Evolutionary conservation across 2,329 filamentous ascomycete species (phyloP), one percentile per base, ranked within the genome.

Genomic region (Fusarium chuoi): DNA sequence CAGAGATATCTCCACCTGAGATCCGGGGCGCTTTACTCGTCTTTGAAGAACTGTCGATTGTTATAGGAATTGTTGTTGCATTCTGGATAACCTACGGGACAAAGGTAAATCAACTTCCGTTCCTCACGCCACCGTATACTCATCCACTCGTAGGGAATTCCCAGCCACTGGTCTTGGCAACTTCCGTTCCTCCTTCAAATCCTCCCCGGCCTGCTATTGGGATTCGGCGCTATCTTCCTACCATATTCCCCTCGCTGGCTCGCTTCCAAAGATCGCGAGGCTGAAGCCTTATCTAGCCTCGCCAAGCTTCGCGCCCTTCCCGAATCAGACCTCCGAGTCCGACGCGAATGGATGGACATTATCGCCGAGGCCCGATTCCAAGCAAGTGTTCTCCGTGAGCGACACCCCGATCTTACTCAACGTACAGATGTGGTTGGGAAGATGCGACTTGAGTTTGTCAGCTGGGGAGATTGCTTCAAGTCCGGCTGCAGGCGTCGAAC

Each of bases 391-490:
- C 82, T 82, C 4, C 78, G 75, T 9, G 77, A 82, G 56, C 71
- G 77, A 13, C 82, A 83, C 44, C 80, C 81, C 1, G 65, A 80
- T 65, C 42, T 82, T 80, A 71, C 56, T 84, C 20, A 81, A 83
- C 41, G 79, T 81, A 54, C 30, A 75, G 79, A 24, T 77, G 78
- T 5, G 49, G 68, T 12, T 8, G 81, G 81, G 24, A 80, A 81
- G 10, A 70, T 88, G 20, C 83, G 84, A 55, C 81, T 87, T 6
- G 87, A 89, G 68, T 33, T 89, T 12, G 84, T 82, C 0, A 82
- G 82, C 2, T 89, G 86, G 83, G 73, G 79, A 2, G 88, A 89
- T 74, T 87, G 85, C 65, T 87, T 89, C 76, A 84, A 79, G 65
- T 81, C 79, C 22, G 85, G 86, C 7, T 87, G 85, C 75, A 86